A percentile compares a stretch with the other conserved stretches of the same genome.
phyloP scores from a whole-genome alignment of 2,329 filamentous ascomycete genomes.

The Verticillium isaacii region DNA sequence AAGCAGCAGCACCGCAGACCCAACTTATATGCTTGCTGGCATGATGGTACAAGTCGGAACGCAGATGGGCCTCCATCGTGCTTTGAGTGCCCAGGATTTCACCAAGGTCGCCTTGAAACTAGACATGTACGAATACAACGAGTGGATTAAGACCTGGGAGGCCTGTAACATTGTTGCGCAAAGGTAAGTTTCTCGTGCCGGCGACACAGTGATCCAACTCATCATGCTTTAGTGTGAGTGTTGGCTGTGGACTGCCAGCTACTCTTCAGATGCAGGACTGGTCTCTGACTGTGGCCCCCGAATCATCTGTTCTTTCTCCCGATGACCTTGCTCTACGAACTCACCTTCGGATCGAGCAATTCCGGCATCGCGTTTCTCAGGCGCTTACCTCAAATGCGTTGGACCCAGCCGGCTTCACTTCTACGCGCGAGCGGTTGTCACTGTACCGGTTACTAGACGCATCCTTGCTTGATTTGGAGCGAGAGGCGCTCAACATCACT shows the following conservation, averaged over 20 bases:
- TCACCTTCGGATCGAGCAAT: neutral
- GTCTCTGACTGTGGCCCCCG: neutral
- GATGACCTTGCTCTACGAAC: too few relatives aligned
- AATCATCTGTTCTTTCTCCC: too few relatives aligned
- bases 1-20: slow-evolving; percentile 15
- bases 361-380: neutral
- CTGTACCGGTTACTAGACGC: neutral
- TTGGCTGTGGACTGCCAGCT: neutral
- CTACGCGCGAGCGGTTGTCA: neutral
- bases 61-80: slow-evolving; percentile 20
- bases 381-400: neutral
- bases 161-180: slow-evolving; percentile 4
- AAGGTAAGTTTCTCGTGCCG: neutral
- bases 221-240: neutral
- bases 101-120: slow-evolving; percentile 4
- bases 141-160: slow-evolving; percentile 9
- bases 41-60: slow-evolving; percentile 21
- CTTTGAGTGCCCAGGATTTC: slow-evolving; percentile 15
- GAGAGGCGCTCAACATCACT: neutral
- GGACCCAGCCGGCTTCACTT: neutral
- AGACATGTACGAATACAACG: neutral
- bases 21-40: slow-evolving; percentile 18
- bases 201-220: too few relatives aligned
- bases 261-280: neutral
- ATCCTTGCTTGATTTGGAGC: neutral